phyloP scores from a whole-genome alignment of 1,139 yeast genomes.

The Lodderomyces elongisporus region DNA sequence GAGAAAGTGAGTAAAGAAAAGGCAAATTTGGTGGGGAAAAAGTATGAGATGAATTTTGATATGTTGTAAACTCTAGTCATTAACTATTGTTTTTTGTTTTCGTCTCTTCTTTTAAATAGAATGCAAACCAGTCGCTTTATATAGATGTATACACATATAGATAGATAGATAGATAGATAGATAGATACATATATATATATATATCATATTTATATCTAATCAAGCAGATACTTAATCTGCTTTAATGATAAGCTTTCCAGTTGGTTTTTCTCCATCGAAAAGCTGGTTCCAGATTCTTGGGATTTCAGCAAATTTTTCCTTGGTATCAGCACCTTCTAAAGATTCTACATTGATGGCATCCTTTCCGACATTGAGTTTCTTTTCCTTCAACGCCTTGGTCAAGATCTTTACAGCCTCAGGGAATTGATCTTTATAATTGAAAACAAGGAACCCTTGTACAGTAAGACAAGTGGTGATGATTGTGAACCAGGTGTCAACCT shows the following conservation, averaged over 20 bases:
- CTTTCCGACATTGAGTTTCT: conserved; percentile 34
- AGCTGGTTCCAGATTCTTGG: conserved; percentile 26
- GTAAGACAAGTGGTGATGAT: conserved; percentile 45
- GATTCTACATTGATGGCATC: conserved; percentile 12
- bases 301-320: conserved; percentile 18
- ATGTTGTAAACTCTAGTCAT: too few species aligned
- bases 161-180: too few species aligned
- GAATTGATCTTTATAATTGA: conserved; percentile 30
- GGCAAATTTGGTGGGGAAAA: too few species aligned
- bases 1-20: too few species aligned
- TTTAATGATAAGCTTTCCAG: conserved; percentile 32
- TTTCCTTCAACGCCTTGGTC: conserved; percentile 29
- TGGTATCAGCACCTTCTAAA: conserved; percentile 10
- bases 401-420: conserved; percentile 33
- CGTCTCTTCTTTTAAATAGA: too few species aligned
- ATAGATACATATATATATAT: too few species aligned
- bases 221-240: too few species aligned
- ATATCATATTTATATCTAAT: too few species aligned
- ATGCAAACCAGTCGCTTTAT: too few species aligned
- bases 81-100: too few species aligned
- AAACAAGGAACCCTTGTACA: conserved; percentile 45
- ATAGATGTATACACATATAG: too few species aligned
- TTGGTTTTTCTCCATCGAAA: conserved; percentile 26
- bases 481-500: conserved; percentile 33
- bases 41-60: too few species aligned